phyloP scores from a whole-genome alignment of 108 stramenopile genomes.

The Seminavis robusta region DNA sequence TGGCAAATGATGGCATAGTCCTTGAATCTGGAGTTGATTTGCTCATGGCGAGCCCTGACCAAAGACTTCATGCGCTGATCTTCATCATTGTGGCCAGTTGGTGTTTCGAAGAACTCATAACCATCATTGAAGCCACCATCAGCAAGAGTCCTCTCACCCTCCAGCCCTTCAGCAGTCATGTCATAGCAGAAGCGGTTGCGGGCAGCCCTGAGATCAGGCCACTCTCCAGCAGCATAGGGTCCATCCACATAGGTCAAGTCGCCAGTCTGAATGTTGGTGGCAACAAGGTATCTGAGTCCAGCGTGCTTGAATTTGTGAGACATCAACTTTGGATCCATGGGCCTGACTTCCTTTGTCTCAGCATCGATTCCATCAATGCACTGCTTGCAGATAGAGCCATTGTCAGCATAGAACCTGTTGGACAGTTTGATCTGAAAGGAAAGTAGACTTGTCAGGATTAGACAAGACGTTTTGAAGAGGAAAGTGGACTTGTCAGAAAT shows the following conservation, averaged over 20 bases:
- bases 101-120: neutral
- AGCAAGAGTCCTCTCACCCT: neutral
- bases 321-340: no score
- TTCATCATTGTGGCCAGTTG: neutral
- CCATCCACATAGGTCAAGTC: constrained; percentile 23
- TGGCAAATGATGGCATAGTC: neutral
- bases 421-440: no score
- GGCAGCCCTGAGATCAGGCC: constrained; percentile 6
- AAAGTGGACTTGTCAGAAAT: no score
- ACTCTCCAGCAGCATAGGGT: constrained; percentile 12
- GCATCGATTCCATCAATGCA: constrained; percentile 20
- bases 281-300: constrained; percentile 20
- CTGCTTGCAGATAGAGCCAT: no score
- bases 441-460: no score
- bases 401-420: no score
- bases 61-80: neutral
- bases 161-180: no score
- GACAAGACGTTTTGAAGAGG: no score
- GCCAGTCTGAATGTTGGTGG: constrained; percentile 20
- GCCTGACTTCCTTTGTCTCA: no score
- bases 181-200: no score
- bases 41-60: neutral
- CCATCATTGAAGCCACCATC: neutral
- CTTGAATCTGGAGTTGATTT: neutral
- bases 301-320: constrained; percentile 21